phyloP scores from a whole-genome alignment of 140 eudicot species.

The Senecio squalidus region DNA sequence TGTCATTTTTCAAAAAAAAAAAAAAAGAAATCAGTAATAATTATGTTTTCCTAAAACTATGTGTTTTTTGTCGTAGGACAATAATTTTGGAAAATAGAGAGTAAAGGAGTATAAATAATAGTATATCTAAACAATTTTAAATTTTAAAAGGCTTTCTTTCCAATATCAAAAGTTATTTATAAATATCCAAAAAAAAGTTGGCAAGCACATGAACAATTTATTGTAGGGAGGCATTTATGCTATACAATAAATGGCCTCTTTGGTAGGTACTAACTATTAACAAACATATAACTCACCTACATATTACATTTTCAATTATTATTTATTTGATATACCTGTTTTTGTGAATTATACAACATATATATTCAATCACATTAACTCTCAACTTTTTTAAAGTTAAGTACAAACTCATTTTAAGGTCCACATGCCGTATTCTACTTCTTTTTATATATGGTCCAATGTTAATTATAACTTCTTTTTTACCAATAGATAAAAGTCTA shows the following conservation, averaged over 20 bases:
- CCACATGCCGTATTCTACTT: not conserved
- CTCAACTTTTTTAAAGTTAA: not conserved
- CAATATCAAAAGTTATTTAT: not conserved
- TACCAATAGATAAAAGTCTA: not conserved
- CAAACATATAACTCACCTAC: constrained; percentile 25
- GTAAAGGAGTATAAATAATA: too few species aligned
- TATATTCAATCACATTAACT: constrained; percentile 7
- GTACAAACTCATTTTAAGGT: not conserved
- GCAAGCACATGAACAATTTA: constrained; percentile 32
- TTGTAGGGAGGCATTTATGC: constrained; percentile 25
- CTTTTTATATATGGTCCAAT: constrained; percentile 5
- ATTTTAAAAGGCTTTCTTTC: too few species aligned
- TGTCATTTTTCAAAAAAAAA: too few species aligned
- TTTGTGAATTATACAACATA: not conserved
- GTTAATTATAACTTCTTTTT: not conserved
- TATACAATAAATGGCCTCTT: constrained; percentile 35
- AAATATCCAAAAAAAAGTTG: constrained; percentile 21
- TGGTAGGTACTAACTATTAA: constrained; percentile 33
- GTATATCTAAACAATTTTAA: too few species aligned
- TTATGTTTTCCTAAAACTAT: too few species aligned
- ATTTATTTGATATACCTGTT: not conserved
- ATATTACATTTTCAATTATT: constrained; percentile 5
- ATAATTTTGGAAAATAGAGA: too few species aligned
- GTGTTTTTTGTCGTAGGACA: too few species aligned
- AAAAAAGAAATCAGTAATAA: too few species aligned